These are phyloP conservation scores for Wickerhamomyces alni DNA, from an alignment of 805 yeast species.

Conservation along the genomic window DNA sequence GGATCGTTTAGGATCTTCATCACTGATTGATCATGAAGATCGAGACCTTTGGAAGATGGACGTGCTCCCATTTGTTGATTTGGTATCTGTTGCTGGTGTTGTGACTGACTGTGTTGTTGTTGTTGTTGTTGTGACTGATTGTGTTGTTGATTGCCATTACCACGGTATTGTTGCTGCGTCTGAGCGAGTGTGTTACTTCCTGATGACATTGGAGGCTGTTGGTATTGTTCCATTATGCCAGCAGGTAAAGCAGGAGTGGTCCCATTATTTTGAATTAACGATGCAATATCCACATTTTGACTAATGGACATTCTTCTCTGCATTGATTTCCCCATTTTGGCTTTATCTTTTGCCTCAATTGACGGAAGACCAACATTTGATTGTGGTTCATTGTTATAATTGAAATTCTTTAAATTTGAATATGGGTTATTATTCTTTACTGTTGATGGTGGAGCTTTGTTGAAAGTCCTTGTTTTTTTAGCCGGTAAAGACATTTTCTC, in stretches of 20 bases:
- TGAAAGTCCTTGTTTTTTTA: neutral
- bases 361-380: conserved; percentile 21
- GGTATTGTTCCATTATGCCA: conserved; percentile 15
- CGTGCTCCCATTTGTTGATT: neutral
- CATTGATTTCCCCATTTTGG: conserved; percentile 34
- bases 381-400: conserved; percentile 5
- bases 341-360: conserved; percentile 29
- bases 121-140: conserved; percentile 3
- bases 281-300: conserved; percentile 17
- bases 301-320: conserved; percentile 40
- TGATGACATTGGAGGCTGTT: neutral
- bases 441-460: neutral
- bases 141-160: too few species aligned
- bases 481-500: neutral
- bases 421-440: conserved; percentile 15
- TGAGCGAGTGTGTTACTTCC: neutral
- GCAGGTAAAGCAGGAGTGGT: conserved; percentile 26
- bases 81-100: neutral
- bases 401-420: conserved; percentile 14
- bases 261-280: conserved; percentile 4
- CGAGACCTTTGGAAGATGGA: conserved; percentile 7
- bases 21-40: conserved; percentile 18
- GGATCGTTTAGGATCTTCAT: conserved; percentile 33
- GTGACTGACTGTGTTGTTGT: neutral
- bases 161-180: conserved; percentile 5